Evolutionary conservation across 2,329 filamentous ascomycete species (phyloP).

Genomic region (Ophiostoma pallidulum): DNA sequence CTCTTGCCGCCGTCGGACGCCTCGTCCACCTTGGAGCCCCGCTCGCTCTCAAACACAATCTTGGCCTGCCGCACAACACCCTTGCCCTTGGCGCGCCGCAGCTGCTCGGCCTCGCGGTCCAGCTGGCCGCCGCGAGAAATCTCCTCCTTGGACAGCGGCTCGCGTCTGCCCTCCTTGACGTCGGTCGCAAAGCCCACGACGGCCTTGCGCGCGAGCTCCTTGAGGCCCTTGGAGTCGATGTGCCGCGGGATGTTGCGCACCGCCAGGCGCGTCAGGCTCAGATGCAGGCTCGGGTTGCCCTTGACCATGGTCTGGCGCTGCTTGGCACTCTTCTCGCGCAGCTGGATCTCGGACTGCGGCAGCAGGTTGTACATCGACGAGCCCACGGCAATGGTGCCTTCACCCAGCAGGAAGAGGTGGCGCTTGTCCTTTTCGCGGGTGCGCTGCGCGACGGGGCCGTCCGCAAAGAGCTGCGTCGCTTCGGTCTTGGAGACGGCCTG

Average conservation of each 20-base stretch:
- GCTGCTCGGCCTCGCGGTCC: constrained; percentile 69
- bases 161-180: constrained; percentile 66
- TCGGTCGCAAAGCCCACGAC: constrained; percentile 90
- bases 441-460: constrained; percentile 54
- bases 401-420: constrained; percentile 74
- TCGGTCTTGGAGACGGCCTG: constrained; percentile 78
- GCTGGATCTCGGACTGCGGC: constrained; percentile 68
- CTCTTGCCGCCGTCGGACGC: constrained; percentile 57
- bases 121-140: constrained; percentile 67
- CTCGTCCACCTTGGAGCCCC: constrained; percentile 77
- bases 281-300: constrained; percentile 77
- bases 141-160: constrained; percentile 84
- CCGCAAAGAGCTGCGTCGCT: constrained; percentile 64
- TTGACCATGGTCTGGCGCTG: constrained; percentile 88
- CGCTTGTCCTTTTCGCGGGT: constrained; percentile 77
- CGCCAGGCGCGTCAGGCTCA: constrained; percentile 83
- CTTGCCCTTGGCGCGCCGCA: constrained; percentile 72
- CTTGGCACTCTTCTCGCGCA: constrained; percentile 77
- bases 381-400: constrained; percentile 72
- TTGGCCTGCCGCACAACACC: constrained; percentile 87
- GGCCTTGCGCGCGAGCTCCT: constrained; percentile 82
- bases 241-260: constrained; percentile 83
- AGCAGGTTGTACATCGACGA: constrained; percentile 70
- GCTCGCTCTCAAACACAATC: constrained; percentile 80
- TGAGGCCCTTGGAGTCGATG: constrained; percentile 77